Percentiles rank a stretch among this genome's conserved stretches.
These are phyloP conservation scores for Mycosphaerella sp. DNA, from an alignment of 2,329 filamentous ascomycete species.

Conservation along the genomic window DNA sequence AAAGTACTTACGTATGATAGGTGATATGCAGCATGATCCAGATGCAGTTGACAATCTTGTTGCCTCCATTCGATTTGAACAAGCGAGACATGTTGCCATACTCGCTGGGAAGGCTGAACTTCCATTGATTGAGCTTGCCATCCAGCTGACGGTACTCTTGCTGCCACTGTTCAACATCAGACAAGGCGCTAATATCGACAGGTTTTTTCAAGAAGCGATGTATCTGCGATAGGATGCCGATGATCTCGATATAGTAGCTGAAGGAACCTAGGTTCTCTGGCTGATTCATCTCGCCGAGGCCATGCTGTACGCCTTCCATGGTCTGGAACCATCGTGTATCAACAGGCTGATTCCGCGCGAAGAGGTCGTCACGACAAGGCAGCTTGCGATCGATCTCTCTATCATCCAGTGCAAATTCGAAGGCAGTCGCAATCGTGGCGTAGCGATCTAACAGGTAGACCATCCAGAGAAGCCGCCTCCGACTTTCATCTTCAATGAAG, in stretches of 20 bases:
- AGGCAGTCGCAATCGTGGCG: slow-evolving; percentile 83
- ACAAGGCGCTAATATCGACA: slow-evolving; percentile 76
- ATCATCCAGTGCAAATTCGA: slow-evolving; percentile 84
- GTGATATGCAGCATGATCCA: slow-evolving; percentile 91
- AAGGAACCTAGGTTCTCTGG: slow-evolving; percentile 82
- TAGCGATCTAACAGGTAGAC: slow-evolving; percentile 86
- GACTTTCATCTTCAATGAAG: slow-evolving; percentile 84
- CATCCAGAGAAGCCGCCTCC: slow-evolving; percentile 87
- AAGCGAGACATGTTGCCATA: slow-evolving; percentile 79
- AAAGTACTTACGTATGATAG: slow-evolving; percentile 64
- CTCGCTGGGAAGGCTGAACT: slow-evolving; percentile 72
- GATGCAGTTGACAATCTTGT: slow-evolving; percentile 67
- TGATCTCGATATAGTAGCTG: slow-evolving; percentile 82
- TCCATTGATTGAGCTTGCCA: slow-evolving; percentile 72
- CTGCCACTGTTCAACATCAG: slow-evolving; percentile 87
- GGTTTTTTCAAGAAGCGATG: slow-evolving; percentile 85
- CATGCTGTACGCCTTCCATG: slow-evolving; percentile 48
- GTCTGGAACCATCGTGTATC: slow-evolving; percentile 74
- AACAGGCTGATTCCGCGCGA: slow-evolving; percentile 74
- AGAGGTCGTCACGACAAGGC: slow-evolving; percentile 81
- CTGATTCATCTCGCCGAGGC: slow-evolving; percentile 50
- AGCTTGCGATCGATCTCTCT: slow-evolving; percentile 82
- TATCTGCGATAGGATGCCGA: slow-evolving; percentile 79
- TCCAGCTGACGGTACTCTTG: slow-evolving; percentile 79
- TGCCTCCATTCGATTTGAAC: slow-evolving; percentile 55